Conservation (phyloP, 148 eudicot genomes). For the Rhododendron ovatum region DNA sequence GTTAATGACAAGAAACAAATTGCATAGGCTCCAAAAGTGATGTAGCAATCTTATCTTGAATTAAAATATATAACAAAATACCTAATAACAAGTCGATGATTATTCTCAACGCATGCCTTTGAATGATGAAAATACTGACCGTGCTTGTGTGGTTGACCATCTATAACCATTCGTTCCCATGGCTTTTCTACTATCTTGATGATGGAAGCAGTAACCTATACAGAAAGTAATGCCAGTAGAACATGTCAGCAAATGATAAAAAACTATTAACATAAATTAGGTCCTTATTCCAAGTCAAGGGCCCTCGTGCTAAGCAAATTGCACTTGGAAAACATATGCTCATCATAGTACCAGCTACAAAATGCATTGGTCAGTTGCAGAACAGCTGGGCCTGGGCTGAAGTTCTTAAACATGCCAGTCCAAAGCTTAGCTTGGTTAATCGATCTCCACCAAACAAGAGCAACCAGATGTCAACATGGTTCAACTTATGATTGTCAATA, state of each 20-base stretch:
- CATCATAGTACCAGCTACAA: neutral
- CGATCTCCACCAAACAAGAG: neutral
- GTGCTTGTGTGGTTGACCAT: slow-evolving; percentile 78
- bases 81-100: neutral
- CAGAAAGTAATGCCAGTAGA: slow-evolving; percentile 11
- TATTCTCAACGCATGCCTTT: neutral
- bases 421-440: neutral
- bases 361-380: neutral
- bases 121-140: slow-evolving; percentile 44
- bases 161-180: slow-evolving; percentile 69
- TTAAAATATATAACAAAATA: neutral
- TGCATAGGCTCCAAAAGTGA: neutral
- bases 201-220: slow-evolving; percentile 81
- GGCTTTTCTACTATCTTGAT: slow-evolving; percentile 85
- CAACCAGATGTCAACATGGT: neutral
- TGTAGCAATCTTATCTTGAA: neutral
- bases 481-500: neutral
- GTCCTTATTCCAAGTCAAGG: neutral
- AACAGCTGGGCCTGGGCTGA: neutral
- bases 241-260: neutral
- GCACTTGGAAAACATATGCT: neutral
- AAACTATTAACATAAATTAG: neutral
- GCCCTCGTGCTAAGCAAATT: neutral
- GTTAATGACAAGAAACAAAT: neutral
- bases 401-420: neutral